These are phyloP conservation scores for Graphilbum fragrans DNA, from an alignment of 2,329 filamentous ascomycete species.

Conservation along the genomic window DNA sequence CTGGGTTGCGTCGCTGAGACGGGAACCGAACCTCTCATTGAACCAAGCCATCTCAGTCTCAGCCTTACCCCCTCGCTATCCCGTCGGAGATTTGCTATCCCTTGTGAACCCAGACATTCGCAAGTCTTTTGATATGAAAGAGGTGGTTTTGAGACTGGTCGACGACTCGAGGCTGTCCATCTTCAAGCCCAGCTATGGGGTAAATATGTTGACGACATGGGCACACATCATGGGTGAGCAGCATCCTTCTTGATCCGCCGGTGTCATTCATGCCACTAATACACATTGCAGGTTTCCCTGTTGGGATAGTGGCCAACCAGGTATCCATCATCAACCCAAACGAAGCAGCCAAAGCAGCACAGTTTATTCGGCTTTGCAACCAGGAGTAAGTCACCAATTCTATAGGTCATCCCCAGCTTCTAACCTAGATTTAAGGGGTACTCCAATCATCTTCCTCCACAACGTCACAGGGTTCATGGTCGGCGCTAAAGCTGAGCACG, in stretches of 20 bases:
- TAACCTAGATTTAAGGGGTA: slow-evolving; percentile 12
- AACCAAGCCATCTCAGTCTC: slow-evolving; percentile 12
- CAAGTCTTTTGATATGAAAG: slow-evolving; percentile 16
- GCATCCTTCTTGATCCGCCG: background rate
- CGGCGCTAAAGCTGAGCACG: slow-evolving; percentile 28
- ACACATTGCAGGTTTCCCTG: slow-evolving; percentile 15
- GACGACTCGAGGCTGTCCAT: slow-evolving; percentile 24
- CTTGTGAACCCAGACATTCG: slow-evolving; percentile 24
- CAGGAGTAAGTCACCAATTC: slow-evolving; percentile 19
- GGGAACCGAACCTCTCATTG: background rate
- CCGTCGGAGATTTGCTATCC: slow-evolving; percentile 22
- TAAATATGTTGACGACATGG: slow-evolving; percentile 23
- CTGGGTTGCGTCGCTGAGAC: slow-evolving; percentile 16
- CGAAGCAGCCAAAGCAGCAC: slow-evolving; percentile 26
- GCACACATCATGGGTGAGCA: slow-evolving; percentile 18
- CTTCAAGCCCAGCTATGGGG: slow-evolving; percentile 28
- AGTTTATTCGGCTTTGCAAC: slow-evolving; percentile 31
- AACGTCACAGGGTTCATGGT: slow-evolving; percentile 38
- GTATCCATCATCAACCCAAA: slow-evolving; percentile 24
- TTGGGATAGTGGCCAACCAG: slow-evolving; percentile 28
- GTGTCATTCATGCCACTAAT: too few relatives aligned
- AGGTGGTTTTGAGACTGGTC: slow-evolving; percentile 26
- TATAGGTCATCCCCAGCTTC: background rate
- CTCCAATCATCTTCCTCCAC: slow-evolving; percentile 30
- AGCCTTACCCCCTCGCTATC: slow-evolving; percentile 19